Base-by-base conservation (phyloP, 371 early-diverging fungal genomes). In the Gilbertella persicaria region DNA sequence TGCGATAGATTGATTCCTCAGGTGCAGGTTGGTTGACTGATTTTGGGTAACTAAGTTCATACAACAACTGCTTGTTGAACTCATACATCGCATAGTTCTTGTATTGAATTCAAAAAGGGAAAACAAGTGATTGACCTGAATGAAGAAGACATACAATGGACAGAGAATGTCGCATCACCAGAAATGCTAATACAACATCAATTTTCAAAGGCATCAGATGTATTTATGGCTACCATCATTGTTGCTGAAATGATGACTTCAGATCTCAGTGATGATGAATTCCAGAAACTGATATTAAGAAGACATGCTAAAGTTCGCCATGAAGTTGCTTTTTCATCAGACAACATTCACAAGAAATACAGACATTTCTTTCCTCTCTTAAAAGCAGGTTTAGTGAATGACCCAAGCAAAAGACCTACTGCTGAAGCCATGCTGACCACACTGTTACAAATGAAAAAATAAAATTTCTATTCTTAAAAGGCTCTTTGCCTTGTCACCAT, bases 1-100 rank as follows among this genome's bases (percentile, higher is more conserved):
- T n/a, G 33, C 14, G 28, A 38, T 39, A 65, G 59, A 58, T 70
- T 25, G 71, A 69, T 24, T 28, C 58, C 8, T 38, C 53, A 16
- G 71, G 74, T 4, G 40, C 67, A 12, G 66, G 61, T 2, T 74
- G 62, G 58, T 10, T 74, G 2, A 71, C 74, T 9, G 74, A 74
- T 42, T 71, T 74, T 37, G 74, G 71, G 60, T 63, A 52, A 59
- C 14, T 45, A 14, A 21, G 2, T 20, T 16, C 13, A 29, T 35
- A 21, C 12, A 20, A 8, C n/a, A n/a, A 41, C 5, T 23, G 6
- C 24, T 23, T 25, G n/a, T n/a, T n/a, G n/a, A 28, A 21, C n/a
- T 45, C 43, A 24, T 44, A 16, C 16, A 17, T 47, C 14, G 19
- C 17, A 10, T 53, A 68, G 69, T 12, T 73, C 69, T 0, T 69